Percentiles rank a stretch among this genome's conserved stretches.
These are phyloP conservation scores for Eragrostis curvula DNA, from an alignment of 176 grass and related monocot species.

Conservation along the genomic window DNA sequence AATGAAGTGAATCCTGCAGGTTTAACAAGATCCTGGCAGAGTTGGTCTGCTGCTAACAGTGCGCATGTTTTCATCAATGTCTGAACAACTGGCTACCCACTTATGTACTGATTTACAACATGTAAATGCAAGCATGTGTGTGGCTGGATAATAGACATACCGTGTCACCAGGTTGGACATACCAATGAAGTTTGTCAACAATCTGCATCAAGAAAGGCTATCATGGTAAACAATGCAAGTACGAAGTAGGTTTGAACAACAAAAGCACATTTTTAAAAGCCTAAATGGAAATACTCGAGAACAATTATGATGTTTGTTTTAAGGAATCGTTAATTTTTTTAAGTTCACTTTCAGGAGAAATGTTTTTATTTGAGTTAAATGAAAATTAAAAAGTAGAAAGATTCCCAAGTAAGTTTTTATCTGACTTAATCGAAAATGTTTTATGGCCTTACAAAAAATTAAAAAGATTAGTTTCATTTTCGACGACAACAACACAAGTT, in stretches of 20 bases:
- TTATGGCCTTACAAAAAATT: no score
- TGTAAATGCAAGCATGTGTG: slow-evolving; percentile 9
- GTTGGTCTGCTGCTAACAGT: background rate
- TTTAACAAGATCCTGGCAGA: background rate
- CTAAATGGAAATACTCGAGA: background rate
- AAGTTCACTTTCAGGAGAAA: background rate
- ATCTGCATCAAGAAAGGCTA: slow-evolving; percentile 54
- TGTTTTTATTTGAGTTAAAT: no score
- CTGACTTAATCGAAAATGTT: no score
- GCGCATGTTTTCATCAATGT: background rate
- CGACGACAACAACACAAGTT: background rate
- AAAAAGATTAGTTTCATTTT: background rate
- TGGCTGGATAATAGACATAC: slow-evolving; percentile 41
- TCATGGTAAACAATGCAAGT: background rate
- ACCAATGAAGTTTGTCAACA: slow-evolving; percentile 80
- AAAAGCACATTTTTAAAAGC: background rate
- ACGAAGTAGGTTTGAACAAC: slow-evolving; percentile 2
- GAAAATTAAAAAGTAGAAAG: no score
- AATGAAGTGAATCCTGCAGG: background rate
- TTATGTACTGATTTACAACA: background rate
- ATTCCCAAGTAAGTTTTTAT: no score
- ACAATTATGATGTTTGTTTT: background rate
- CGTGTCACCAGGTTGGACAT: slow-evolving; percentile 72
- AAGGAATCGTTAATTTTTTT: background rate
- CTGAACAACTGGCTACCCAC: slow-evolving; percentile 2